Evolutionary conservation across 2,329 filamentous ascomycete genomes (phyloP), one percentile per base, ranked within the genome.

Genomic region (Corynespora cassiicola): DNA sequence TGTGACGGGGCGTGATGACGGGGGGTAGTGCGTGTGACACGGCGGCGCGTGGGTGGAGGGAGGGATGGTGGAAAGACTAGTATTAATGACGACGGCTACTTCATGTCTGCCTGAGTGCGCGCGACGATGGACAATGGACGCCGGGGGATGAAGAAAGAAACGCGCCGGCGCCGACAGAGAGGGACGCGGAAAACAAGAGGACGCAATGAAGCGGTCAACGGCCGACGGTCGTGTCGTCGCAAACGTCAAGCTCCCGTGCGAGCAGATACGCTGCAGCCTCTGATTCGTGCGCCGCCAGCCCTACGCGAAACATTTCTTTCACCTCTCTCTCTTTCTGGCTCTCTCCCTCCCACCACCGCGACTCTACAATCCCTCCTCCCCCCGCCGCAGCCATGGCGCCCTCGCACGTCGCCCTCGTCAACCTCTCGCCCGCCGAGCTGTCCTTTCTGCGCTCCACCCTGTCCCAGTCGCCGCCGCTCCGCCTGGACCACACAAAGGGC

Each of bases 401-500:
- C 36, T 49, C 61, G 37, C 56, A 58, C 46, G 21, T 49, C 29
- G 49, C 81, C 83, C 71, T 81, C 84, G 61, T 81, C 28, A 85
- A 90, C 56, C 86, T 97, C 70, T 96, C 91, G 36, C 92, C 94
- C 31, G 90, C 94, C 61, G 94, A 99, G 75, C 88, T 99, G 61
- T 90, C 91, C 57, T 99, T 96, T 75, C 84, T 97, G 34, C 90
- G 95, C 77, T 84, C 82, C 50, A 91, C 92, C 5, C 89, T 99
- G 61, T 80, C 84, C 6, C 85, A 91, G 44, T 74, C 73, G 27
- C 90, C 90, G 8, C 90, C 94, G 14, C 87, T 97, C 66, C 90
- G 94, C 16, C 88, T 92, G 15, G 94, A 99, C 69, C 54, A 59
- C 52, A 63, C 63, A 46, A 67, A 67, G 43, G 61, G 59, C 12